Conservation (phyloP, 352 stramenopile species). For the Globisporangium ultimum region DNA sequence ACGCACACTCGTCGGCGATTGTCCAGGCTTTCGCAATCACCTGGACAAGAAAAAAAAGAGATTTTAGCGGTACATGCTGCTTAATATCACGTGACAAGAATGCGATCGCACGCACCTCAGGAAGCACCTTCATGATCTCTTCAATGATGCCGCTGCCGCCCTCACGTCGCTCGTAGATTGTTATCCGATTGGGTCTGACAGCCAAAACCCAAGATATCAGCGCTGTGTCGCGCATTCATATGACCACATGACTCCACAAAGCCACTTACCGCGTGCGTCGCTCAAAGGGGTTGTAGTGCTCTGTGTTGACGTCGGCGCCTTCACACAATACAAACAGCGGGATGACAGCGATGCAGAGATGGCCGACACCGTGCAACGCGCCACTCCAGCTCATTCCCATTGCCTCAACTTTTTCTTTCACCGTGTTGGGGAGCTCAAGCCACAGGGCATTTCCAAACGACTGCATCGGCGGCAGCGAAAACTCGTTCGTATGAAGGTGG, state of each 20-base stretch:
- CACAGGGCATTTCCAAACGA: conserved; percentile 93
- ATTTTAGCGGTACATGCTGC: background rate
- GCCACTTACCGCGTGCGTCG: conserved; percentile 39
- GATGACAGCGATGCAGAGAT: conserved; percentile 90
- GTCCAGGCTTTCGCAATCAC: conserved; percentile 51
- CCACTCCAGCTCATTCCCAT: conserved; percentile 33
- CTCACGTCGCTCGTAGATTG: conserved; percentile 86
- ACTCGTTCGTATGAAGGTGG: conserved; percentile 84
- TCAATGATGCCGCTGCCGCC: conserved; percentile 85
- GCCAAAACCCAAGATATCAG: background rate
- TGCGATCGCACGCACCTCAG: conserved; percentile 29
- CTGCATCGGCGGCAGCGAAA: conserved; percentile 95
- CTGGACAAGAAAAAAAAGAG: conserved; percentile 6
- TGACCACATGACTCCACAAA: background rate
- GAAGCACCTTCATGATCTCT: conserved; percentile 63
- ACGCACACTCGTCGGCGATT: conserved; percentile 79
- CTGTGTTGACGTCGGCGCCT: conserved; percentile 70
- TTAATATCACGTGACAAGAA: background rate
- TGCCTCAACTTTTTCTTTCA: conserved; percentile 41
- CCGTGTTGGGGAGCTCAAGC: conserved; percentile 86
- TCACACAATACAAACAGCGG: conserved; percentile 93
- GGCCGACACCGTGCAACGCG: conserved; percentile 81
- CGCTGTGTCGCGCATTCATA: background rate
- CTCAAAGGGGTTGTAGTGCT: conserved; percentile 82
- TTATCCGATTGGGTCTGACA: conserved; percentile 71